These are phyloP conservation scores for Craspedostauros australis DNA, from an alignment of 108 stramenopile genomes.

Conservation along the genomic window DNA sequence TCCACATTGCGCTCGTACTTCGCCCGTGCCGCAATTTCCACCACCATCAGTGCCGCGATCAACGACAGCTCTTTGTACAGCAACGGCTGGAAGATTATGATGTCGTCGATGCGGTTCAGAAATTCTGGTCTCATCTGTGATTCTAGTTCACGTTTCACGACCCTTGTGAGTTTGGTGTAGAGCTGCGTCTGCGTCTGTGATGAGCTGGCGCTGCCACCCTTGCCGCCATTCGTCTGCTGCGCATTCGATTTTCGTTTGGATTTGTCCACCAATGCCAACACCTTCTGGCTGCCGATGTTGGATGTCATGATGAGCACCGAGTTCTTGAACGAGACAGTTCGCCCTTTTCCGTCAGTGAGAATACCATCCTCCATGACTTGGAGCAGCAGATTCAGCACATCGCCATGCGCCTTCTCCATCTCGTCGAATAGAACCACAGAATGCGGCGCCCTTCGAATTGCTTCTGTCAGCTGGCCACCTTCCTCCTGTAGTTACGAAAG, in stretches of 20 bases:
- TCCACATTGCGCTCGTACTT: constrained; percentile 32
- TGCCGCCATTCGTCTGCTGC: not conserved
- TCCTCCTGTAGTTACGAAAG: constrained; percentile 82
- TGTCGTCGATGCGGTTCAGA: constrained; percentile 94
- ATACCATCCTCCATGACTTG: constrained; percentile 93
- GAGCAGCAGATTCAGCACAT: constrained; percentile 87
- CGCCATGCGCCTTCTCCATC: constrained; percentile 90
- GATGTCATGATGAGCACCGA: constrained; percentile 88
- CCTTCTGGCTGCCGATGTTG: constrained; percentile 78
- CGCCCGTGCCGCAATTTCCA: constrained; percentile 47
- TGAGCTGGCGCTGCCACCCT: not conserved
- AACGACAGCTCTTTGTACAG: constrained; percentile 44
- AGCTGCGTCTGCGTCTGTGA: constrained; percentile 17
- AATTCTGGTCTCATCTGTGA: constrained; percentile 88
- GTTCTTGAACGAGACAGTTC: constrained; percentile 86
- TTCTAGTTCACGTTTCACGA: constrained; percentile 81
- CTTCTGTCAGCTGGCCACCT: constrained; percentile 92
- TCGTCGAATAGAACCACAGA: constrained; percentile 79
- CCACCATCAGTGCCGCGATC: constrained; percentile 55
- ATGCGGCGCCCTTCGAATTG: constrained; percentile 66
- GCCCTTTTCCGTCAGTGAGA: constrained; percentile 90
- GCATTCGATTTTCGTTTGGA: constrained; percentile 7
- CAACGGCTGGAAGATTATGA: constrained; percentile 84
- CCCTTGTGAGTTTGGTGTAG: constrained; percentile 48
- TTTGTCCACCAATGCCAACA: constrained; percentile 43